A percentile compares a stretch with the other conserved stretches of the same genome.
phyloP scores from a whole-genome alignment of 495 filamentous ascomycete species.

The Penicillium flavigenum region DNA sequence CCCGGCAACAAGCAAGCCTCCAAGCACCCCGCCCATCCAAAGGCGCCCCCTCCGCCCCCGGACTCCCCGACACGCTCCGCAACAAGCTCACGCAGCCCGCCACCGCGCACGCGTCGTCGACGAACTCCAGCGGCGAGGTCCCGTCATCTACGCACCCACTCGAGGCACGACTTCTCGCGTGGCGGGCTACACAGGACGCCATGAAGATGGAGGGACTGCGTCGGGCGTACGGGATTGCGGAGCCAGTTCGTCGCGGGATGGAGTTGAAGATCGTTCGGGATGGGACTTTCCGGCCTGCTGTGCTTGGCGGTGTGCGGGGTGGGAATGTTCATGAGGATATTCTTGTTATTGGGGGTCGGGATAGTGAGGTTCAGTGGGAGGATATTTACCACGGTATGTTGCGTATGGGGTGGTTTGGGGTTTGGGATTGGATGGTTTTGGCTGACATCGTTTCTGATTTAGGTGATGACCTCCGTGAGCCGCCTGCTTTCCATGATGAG shows the following conservation, averaged over 20 bases:
- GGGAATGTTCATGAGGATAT: conserved; percentile 73
- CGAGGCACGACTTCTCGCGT: conserved; percentile 79
- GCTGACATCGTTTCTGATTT: conserved; percentile 18
- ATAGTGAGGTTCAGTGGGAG: conserved; percentile 79
- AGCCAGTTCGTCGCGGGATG: conserved; percentile 92
- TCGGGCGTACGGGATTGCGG: conserved; percentile 85
- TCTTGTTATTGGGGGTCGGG: conserved; percentile 64
- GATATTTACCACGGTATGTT: conserved; percentile 70
- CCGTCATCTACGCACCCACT: conserved; percentile 78
- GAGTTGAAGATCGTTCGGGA: conserved; percentile 79
- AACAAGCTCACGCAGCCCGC: conserved; percentile 64
- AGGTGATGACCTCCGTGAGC: conserved; percentile 62
- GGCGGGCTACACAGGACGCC: conserved; percentile 79
- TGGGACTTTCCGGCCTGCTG: conserved; percentile 52
- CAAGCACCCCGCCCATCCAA: conserved; percentile 44
- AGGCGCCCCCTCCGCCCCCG: conserved; percentile 83
- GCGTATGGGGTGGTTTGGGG: neutral
- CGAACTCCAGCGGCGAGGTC: conserved; percentile 34
- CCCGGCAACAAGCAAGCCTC: conserved; percentile 33
- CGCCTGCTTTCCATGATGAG: conserved; percentile 79
- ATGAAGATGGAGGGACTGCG: conserved; percentile 86
- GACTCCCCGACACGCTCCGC: conserved; percentile 88
- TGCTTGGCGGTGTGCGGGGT: conserved; percentile 41
- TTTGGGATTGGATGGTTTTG: conserved; percentile 1
- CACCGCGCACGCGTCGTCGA: conserved; percentile 43